Evolutionary conservation across 768 basidiomycete species (phyloP).

Genomic region (Kwoniella dendrophila): DNA sequence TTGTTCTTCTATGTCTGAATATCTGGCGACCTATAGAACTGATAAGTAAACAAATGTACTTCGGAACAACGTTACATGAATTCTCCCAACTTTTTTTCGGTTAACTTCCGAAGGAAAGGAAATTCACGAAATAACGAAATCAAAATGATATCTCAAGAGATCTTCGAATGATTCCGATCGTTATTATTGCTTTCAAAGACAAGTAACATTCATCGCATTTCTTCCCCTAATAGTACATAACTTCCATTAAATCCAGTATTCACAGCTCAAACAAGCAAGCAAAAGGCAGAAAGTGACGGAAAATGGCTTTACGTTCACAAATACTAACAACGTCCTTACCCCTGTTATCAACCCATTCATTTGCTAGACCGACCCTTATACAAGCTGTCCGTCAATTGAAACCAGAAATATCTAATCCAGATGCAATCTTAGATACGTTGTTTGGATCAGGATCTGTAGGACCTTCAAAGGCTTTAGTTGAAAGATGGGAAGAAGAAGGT

Average conservation of each 20-base stretch:
- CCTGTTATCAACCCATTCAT: conserved; percentile 38
- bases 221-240: not conserved
- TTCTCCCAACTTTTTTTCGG: conserved; percentile 12
- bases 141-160: not conserved
- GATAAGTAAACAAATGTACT: not conserved
- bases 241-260: not conserved
- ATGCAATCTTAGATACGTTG: conserved; percentile 39
- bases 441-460: conserved; percentile 32
- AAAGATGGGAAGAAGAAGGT: conserved; percentile 35
- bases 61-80: not conserved
- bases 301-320: conserved; percentile 39
- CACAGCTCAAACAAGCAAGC: not conserved
- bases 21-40: not conserved
- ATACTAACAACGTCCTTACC: conserved; percentile 39
- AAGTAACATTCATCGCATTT: not conserved
- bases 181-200: not conserved
- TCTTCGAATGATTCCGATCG: conserved; percentile 10
- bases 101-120: conserved; percentile 11
- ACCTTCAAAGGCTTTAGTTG: conserved; percentile 31
- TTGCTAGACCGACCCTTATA: conserved; percentile 41
- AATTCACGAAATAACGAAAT: not conserved
- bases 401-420: conserved; percentile 21
- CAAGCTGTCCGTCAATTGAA: conserved; percentile 27
- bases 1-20: no score
- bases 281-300: not conserved